These are phyloP conservation scores for Malassezia equina DNA, from an alignment of 1,284 basidiomycete species.

Conservation along the genomic window DNA sequence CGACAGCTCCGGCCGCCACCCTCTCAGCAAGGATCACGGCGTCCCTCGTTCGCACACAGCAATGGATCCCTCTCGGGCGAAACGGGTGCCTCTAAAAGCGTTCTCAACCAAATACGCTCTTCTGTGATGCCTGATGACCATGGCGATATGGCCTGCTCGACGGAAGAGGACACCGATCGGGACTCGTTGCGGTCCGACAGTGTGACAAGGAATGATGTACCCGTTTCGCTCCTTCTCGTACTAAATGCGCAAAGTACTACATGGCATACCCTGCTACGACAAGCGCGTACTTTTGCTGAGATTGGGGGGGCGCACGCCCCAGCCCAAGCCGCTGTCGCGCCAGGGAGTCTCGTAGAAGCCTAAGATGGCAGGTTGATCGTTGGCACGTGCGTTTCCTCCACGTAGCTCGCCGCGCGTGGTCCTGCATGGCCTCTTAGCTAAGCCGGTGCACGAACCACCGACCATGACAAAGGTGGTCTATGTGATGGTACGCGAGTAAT, in stretches of 20 bases:
- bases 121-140: background rate
- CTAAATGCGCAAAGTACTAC: background rate
- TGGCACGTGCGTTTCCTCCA: background rate
- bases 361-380: too few relatives aligned
- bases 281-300: constrained; percentile 6
- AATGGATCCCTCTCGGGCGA: background rate
- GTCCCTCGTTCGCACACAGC: background rate
- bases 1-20: background rate
- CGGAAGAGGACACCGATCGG: constrained; percentile 15
- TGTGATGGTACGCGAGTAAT: constrained; percentile 7
- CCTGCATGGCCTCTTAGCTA: background rate
- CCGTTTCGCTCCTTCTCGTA: background rate
- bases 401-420: background rate
- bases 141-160: constrained; percentile 7
- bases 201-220: background rate
- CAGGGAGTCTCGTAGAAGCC: background rate
- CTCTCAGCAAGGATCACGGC: constrained; percentile 2
- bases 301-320: background rate
- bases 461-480: background rate
- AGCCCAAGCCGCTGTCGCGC: background rate
- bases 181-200: constrained; percentile 9
- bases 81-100: background rate
- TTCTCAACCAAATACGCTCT: background rate
- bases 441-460: background rate
- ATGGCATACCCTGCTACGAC: constrained; percentile 2